Evolutionary conservation across 306 rosid species (phyloP), one percentile per base, ranked within the genome.

Genomic region (Casuarina glauca): DNA sequence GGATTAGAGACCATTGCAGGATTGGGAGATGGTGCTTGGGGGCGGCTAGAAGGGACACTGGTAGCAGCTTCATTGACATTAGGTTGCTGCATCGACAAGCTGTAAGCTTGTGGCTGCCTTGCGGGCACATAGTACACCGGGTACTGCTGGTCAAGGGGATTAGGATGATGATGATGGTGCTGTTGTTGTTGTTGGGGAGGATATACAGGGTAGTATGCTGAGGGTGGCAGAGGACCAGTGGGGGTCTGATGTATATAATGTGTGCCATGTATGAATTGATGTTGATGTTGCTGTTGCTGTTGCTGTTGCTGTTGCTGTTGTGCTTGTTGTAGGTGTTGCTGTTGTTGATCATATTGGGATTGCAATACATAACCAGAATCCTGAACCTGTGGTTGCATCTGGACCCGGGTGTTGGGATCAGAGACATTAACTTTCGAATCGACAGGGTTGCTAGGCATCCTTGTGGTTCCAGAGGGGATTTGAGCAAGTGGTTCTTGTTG

Each of bases 111-210:
- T 12, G 93, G 35, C 75, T 89, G 98, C 80, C 97, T 91, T 5
- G 95, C 81, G 51, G 93, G 93, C 55, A 92, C 72, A 82, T 92
- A 91, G 86, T 91, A 92, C 70, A 92, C 85, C 41, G 87, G 90
- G 75, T 90, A 90, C 78, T 87, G 97, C 88, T 90, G 96, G 75
- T 91, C 92, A 68, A 80, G 79, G 86, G 84, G 96, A 76, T 80
- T 87, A 46, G 79, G 88, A 77, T 85, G 95, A 69, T 76, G 92
- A 2, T 68, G 92, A 16, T 84, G 96, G 53, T 85, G 82, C 53
- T 88, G 95, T 64, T 87, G 98, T 86, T 88, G 95, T 64, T 87
- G 98, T 86, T 91, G 97, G 72, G 97, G 77, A 74, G 93, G 91
- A 87, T 95, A 94, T 66, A 93, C 89, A 72, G 96, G 97, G 84